phyloP scores from a whole-genome alignment of 805 yeast genomes.

The Metschnikowia picachoensis region DNA sequence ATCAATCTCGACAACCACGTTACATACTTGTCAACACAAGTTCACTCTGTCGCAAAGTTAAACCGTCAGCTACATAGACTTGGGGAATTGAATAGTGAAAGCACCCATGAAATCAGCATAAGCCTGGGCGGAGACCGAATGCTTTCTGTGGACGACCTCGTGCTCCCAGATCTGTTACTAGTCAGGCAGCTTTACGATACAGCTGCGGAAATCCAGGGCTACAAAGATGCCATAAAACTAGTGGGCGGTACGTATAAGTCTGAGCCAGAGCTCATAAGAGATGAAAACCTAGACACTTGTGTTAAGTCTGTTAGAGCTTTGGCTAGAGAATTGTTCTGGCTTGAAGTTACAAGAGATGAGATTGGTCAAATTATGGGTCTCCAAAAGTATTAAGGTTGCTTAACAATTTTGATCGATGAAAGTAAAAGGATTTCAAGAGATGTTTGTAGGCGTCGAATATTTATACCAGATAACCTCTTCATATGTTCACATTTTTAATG shows the following conservation, averaged over 20 bases:
- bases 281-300: constrained; percentile 31
- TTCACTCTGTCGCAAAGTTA: constrained; percentile 19
- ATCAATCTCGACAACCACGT: constrained; percentile 29
- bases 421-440: too few species aligned
- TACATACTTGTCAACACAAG: constrained; percentile 25
- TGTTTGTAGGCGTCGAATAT: neutral
- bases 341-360: constrained; percentile 32
- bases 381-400: constrained; percentile 13
- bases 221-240: constrained; percentile 60
- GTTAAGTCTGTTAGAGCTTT: constrained; percentile 34
- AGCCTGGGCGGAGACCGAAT: constrained; percentile 5
- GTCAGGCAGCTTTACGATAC: constrained; percentile 58
- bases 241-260: constrained; percentile 47
- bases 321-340: constrained; percentile 41
- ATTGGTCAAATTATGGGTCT: constrained; percentile 23
- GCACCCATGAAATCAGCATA: constrained; percentile 18
- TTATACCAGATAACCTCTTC: neutral
- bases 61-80: constrained; percentile 25
- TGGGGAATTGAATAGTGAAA: constrained; percentile 23
- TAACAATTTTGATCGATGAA: too few species aligned
- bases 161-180: constrained; percentile 37
- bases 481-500: neutral
- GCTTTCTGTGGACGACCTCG: constrained; percentile 31
- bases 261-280: constrained; percentile 32
- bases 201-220: constrained; percentile 63